Conservation (phyloP, 192 early-diverging fungal species). For the Chytriomyces sp. region DNA sequence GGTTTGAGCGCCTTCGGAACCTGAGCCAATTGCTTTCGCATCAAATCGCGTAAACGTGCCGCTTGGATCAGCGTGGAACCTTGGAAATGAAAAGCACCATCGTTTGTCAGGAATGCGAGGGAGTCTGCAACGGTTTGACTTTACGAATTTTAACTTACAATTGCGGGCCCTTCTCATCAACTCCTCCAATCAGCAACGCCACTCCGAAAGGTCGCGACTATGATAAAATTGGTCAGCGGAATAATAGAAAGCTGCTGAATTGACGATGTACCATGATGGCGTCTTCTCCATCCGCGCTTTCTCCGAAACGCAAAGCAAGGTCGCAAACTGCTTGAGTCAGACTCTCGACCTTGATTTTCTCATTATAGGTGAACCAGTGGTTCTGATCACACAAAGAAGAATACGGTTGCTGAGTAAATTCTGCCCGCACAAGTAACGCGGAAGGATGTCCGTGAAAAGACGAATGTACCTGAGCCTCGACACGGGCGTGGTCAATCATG, state of each 20-base stretch:
- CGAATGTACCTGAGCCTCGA: conserved; percentile 82
- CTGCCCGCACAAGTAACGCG: conserved; percentile 12
- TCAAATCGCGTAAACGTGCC: conserved; percentile 95
- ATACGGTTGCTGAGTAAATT: neutral
- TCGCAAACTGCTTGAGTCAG: conserved; percentile 98
- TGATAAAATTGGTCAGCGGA: neutral
- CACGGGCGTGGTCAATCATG: conserved; percentile 97
- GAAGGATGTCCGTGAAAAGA: neutral
- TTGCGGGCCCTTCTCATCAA: conserved; percentile 96
- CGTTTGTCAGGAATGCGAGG: neutral
- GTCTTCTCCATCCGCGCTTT: conserved; percentile 94
- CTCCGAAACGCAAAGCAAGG: conserved; percentile 95
- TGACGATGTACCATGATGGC: conserved; percentile 82
- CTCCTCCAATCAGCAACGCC: conserved; percentile 95
- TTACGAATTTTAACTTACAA: conserved; percentile 67
- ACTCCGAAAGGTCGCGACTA: conserved; percentile 98
- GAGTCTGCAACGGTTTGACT: neutral
- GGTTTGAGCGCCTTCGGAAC: conserved; percentile 97
- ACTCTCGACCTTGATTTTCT: conserved; percentile 93
- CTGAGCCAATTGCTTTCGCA: conserved; percentile 98
- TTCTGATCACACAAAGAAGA: conserved; percentile 58
- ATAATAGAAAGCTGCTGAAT: conserved; percentile 4
- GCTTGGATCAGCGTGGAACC: conserved; percentile 95
- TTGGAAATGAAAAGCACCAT: conserved; percentile 28
- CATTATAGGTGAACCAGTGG: conserved; percentile 95